Percentiles rank a stretch among this genome's conserved stretches.
Evolutionary conservation across 768 basidiomycete genomes (phyloP).

Genomic region (Pleurotus platypus): DNA sequence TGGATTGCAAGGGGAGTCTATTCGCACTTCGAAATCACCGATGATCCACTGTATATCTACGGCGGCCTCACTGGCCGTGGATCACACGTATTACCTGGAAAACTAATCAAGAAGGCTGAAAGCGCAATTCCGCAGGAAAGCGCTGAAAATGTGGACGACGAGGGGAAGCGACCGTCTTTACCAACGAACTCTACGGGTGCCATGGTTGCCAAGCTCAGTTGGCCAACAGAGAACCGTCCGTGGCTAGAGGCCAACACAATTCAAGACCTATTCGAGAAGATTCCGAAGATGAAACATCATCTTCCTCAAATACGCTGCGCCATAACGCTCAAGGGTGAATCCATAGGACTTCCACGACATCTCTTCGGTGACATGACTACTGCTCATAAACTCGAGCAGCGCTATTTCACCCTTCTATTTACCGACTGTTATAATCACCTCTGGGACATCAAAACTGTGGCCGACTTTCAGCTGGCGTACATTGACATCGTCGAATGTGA

Average conservation of each 20-base stretch:
- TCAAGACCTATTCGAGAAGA: neutral
- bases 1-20: neutral
- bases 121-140: neutral
- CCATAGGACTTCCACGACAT: slow-evolving; percentile 11
- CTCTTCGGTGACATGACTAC: neutral
- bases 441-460: slow-evolving; percentile 16
- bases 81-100: slow-evolving; percentile 12
- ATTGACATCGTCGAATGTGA: slow-evolving; percentile 28
- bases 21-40: neutral
- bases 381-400: slow-evolving; percentile 5
- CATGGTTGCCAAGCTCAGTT: slow-evolving; percentile 13
- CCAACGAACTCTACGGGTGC: neutral
- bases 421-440: slow-evolving; percentile 17
- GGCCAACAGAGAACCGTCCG: slow-evolving; percentile 10
- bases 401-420: slow-evolving; percentile 16
- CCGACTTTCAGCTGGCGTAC: slow-evolving; percentile 23
- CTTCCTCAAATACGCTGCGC: slow-evolving; percentile 11
- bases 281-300: slow-evolving; percentile 12
- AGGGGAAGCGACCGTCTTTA: neutral
- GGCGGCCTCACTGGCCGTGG: slow-evolving; percentile 15
- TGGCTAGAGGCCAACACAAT: slow-evolving; percentile 11
- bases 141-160: neutral
- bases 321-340: neutral
- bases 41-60: slow-evolving; percentile 8
- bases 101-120: neutral